These are phyloP conservation scores for Albizia julibrissin DNA, from an alignment of 306 rosid genomes.

Conservation along the genomic window DNA sequence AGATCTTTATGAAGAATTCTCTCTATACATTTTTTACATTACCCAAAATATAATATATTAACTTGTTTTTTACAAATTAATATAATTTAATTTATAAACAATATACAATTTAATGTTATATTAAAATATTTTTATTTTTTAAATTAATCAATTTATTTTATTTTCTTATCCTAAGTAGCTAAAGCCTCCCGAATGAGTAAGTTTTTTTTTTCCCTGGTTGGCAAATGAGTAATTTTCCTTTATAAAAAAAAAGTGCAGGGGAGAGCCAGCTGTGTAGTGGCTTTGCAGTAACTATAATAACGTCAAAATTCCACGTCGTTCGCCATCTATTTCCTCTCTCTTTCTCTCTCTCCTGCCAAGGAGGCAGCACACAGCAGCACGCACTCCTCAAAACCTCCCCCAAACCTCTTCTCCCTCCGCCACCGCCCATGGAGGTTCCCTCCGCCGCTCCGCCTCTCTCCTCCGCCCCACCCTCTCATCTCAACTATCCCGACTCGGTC, in stretches of 20 bases:
- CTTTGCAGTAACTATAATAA: constrained; percentile 46
- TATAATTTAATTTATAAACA: no score
- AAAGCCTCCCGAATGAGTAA: no score
- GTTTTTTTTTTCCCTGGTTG: no score
- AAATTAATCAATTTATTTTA: no score
- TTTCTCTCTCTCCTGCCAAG: constrained; percentile 27
- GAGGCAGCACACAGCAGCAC: neutral
- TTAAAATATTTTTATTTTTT: no score
- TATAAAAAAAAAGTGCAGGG: neutral
- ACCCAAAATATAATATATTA: no score
- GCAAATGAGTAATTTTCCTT: no score
- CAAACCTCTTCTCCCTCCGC: constrained; percentile 1
- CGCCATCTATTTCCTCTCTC: neutral
- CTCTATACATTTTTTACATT: no score
- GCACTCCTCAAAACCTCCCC: constrained; percentile 11
- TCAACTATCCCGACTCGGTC: constrained; percentile 63
- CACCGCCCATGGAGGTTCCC: constrained; percentile 49
- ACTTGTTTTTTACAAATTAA: no score
- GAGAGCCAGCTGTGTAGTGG: constrained; percentile 8
- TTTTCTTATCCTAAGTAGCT: no score
- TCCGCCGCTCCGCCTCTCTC: constrained; percentile 42
- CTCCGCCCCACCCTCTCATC: constrained; percentile 39
- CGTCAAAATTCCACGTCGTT: neutral
- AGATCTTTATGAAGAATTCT: no score
- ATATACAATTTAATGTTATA: no score